Conservation (phyloP, 2,329 filamentous ascomycete genomes). For the Sarocladiaceae sp. region DNA sequence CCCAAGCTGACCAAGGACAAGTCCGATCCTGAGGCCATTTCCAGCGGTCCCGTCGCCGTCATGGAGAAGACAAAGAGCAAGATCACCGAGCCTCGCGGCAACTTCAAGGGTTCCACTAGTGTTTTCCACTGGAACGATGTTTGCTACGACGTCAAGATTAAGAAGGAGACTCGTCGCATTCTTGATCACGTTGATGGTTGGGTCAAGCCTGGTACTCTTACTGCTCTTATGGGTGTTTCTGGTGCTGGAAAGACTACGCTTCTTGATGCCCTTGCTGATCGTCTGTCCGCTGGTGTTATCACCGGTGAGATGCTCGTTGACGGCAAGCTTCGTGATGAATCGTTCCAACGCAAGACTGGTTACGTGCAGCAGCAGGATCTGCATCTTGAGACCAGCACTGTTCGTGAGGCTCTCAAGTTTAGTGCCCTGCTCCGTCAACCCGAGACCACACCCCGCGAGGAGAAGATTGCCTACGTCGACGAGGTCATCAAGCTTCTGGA, state of each 20-base stretch:
- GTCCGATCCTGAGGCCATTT: slow-evolving; percentile 17
- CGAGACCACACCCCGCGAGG: slow-evolving; percentile 31
- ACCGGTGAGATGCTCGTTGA: slow-evolving; percentile 15
- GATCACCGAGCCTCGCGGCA: slow-evolving; percentile 4
- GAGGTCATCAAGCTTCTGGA: slow-evolving; percentile 47
- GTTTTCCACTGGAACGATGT: slow-evolving; percentile 81
- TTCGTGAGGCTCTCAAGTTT: slow-evolving; percentile 24
- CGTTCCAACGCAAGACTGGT: slow-evolving; percentile 15
- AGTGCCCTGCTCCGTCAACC: slow-evolving; percentile 37
- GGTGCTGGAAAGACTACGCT: slow-evolving; percentile 15
- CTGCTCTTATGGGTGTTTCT: slow-evolving; percentile 69
- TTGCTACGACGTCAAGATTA: slow-evolving; percentile 70
- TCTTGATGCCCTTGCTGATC: slow-evolving; percentile 13
- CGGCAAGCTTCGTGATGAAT: slow-evolving; percentile 11
- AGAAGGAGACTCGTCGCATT: slow-evolving; percentile 65
- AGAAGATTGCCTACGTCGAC: slow-evolving; percentile 45
- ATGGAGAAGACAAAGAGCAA: slow-evolving; percentile 16
- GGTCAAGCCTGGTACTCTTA: slow-evolving; percentile 85
- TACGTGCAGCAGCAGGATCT: slow-evolving; percentile 16
- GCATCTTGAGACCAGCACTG: slow-evolving; percentile 13
- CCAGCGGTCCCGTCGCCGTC: slow-evolving; percentile 17
- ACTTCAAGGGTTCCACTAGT: slow-evolving; percentile 23
- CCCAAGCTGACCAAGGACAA: slow-evolving; percentile 15
- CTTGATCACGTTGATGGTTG: slow-evolving; percentile 81
- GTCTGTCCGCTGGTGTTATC: slow-evolving; percentile 13